Evolutionary conservation across 163 green algal genomes (phyloP), one percentile per base, ranked within the genome.

Genomic region (Trebouxiophyceae sp.): DNA sequence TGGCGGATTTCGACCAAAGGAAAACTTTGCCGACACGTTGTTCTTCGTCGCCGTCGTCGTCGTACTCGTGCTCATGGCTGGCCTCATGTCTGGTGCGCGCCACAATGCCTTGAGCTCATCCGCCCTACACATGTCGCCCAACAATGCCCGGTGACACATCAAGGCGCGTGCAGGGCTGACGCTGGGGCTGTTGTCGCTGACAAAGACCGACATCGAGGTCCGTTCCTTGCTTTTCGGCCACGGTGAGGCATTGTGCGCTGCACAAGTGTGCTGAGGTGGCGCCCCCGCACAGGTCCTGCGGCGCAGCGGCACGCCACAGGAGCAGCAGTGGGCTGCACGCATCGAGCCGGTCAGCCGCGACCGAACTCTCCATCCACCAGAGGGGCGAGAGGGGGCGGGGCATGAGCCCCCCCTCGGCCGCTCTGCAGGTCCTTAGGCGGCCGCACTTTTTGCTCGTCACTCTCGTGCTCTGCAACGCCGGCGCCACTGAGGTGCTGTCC

Each of bases 401-500:
- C 30, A 46, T 63, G 16, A 3, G 6, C 12, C 34, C 33, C 16
- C 20, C 27, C 59, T 57, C 27, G 26, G n/a, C 20, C 29, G 28
- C 8, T 30, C 44, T 20, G 58, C 69, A 76, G 69, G 65, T 91
- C 6, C 60, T 97, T 23, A 57, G 70, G 27, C 82, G 86, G 57
- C 82, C 76, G 2, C 91, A 97, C 69, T 83, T 81, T 34, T 78
- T 97, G 62, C 80, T 97, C 16, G 85, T 95, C 22, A 97, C 92
- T 2, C 76, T 98, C 54, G 77, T 98, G 28, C 76, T 97, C 3
- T 93, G 85, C 76, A 98, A 97, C 66, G 89, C 92, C 3, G 56
- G 64, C 8, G 77, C 85, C 4, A 91, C 91, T 65, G 88, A 93
- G 79, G 85, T 74, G 12, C 60, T 26, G 0, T 27, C 22, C n/a